Conservation (phyloP, 805 yeast genomes). For the Monosporozyma aerobia region DNA sequence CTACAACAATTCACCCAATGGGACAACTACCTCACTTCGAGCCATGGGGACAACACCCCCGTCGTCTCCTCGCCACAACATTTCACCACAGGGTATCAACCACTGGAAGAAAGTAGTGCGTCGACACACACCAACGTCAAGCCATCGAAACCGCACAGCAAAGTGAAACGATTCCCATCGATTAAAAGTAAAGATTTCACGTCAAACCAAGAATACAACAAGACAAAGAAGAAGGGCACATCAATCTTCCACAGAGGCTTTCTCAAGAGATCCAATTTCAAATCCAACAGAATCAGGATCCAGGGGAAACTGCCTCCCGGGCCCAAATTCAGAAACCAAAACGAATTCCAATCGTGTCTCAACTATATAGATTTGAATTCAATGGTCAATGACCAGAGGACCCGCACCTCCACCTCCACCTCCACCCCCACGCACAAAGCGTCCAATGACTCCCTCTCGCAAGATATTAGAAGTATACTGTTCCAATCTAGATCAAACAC, state of each 20-base stretch:
- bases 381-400: not conserved
- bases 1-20: slow-evolving; percentile 1
- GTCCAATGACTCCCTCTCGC: not conserved
- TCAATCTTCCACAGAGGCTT: slow-evolving; percentile 26
- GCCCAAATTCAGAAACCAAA: not conserved
- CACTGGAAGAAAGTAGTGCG: not conserved
- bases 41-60: not conserved
- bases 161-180: slow-evolving; percentile 7
- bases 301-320: not conserved
- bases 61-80: not conserved
- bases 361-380: slow-evolving; percentile 2
- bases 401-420: not conserved
- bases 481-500: not conserved
- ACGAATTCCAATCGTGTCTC: slow-evolving; percentile 3
- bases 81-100: not conserved
- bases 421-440: not conserved
- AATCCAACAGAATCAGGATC: not conserved
- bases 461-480: not conserved
- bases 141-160: not conserved
- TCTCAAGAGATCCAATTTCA: slow-evolving; percentile 8
- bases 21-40: not conserved
- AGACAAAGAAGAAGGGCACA: slow-evolving; percentile 8
- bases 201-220: slow-evolving; percentile 11
- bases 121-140: not conserved
- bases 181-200: slow-evolving; percentile 20